Evolutionary conservation across 331 rosid species (phyloP).

Genomic region (Rosa hybrid): DNA sequence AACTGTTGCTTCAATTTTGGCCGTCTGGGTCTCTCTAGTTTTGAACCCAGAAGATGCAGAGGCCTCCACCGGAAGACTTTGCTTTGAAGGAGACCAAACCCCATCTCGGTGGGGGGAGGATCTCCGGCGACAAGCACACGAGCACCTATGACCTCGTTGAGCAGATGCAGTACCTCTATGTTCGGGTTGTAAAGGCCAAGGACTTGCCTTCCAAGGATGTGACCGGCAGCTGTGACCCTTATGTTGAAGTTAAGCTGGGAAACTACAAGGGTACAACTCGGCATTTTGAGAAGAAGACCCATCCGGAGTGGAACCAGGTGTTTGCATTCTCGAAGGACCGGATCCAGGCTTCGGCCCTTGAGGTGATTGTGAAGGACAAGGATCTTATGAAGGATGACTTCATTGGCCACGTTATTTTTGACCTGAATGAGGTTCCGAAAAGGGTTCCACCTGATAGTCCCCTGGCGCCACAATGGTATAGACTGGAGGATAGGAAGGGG

Average conservation of each 20-base stretch:
- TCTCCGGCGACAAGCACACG: conserved; percentile 83
- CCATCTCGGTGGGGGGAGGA: conserved; percentile 95
- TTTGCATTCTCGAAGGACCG: conserved; percentile 91
- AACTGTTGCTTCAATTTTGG: conserved; percentile 22
- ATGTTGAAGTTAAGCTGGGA: conserved; percentile 84
- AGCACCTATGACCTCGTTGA: conserved; percentile 98
- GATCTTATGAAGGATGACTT: conserved; percentile 89
- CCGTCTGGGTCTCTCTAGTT: conserved; percentile 26
- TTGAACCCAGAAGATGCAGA: conserved; percentile 67
- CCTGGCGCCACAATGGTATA: conserved; percentile 92
- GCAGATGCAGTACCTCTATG: conserved; percentile 99
- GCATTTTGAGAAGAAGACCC: conserved; percentile 88
- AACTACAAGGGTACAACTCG: conserved; percentile 93
- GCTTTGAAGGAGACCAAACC: conserved; percentile 95
- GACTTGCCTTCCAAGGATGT: conserved; percentile 84
- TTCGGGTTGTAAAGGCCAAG: conserved; percentile 88
- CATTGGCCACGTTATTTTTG: conserved; percentile 76
- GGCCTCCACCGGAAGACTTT: conserved; percentile 91
- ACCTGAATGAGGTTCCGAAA: conserved; percentile 84
- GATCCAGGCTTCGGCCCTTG: conserved; percentile 79
- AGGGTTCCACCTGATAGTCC: conserved; percentile 98
- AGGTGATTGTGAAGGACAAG: conserved; percentile 90
- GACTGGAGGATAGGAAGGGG: conserved; percentile 78
- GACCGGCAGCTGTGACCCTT: conserved; percentile 95
- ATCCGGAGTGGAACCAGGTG: conserved; percentile 97